Base-by-base conservation (phyloP, 2,329 filamentous ascomycete species). In the Sporothrix dimorphospora region DNA sequence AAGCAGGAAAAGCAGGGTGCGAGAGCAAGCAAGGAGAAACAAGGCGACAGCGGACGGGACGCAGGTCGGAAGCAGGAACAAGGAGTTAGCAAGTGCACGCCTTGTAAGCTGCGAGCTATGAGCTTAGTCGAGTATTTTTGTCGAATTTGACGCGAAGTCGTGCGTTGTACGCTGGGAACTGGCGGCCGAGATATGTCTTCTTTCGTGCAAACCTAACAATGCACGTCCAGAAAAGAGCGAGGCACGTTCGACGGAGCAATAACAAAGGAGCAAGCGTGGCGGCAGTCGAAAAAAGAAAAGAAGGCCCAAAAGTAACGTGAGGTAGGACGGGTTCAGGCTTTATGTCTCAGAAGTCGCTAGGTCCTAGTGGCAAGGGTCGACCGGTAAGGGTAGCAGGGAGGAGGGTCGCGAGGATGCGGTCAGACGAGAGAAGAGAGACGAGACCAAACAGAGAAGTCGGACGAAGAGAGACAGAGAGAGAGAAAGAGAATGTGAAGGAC, bases 271-370 rank as follows among this genome's bases (percentile, higher is more conserved):
- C 40, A n/a, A 19, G n/a, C 38, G 63, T 66, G 61, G 12, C 51
- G n/a, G 49, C 51, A 49, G 38, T 38, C 59, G 61, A 49, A 40
- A 24, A 42, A 40, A 34, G 14, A 42, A 66, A 40, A 14, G n/a
- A 59, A 21, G 40, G 24, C 40, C 53, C 34, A 47, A 45, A 59
- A 24, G 42, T 61, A 30, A 34, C 40, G 27, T 61, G 42, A 61
- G 55, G 34, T 47, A 53, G 51, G 51, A 42, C 42, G 24, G 61
- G 47, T 45, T 55, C 61, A 67, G 59, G 61, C 30, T 49, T 70
- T 63, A 57, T 65, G 69, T 73, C 63, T 71, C 68, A 68, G 34
- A 71, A 69, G 38, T 63, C 61, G 68, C 51, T 69, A 40, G 69
- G 69, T 65, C 72, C 40, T 42, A 59, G 59, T 24, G 51, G 69